Conservation (phyloP, 164 flowering plant species). For the Dillenia suffruticosa region DNA sequence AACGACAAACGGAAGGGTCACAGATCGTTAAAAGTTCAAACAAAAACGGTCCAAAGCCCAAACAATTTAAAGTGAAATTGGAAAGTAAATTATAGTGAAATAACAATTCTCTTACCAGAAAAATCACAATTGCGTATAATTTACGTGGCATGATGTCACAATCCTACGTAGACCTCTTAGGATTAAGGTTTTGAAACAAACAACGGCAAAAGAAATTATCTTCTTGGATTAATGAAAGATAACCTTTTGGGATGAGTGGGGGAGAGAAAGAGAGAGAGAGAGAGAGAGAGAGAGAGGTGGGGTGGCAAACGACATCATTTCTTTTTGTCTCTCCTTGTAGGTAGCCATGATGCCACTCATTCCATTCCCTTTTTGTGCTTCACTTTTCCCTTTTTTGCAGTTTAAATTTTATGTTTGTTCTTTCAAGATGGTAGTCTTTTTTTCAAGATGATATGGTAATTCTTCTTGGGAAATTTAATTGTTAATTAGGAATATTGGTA, state of each 20-base stretch:
- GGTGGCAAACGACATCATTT: conserved; percentile 42
- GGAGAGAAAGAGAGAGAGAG: background rate
- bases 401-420: background rate
- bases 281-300: conserved; percentile 7
- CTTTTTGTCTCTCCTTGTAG: conserved; percentile 43
- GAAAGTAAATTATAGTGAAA: too few species aligned
- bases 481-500: too few species aligned
- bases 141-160: conserved; percentile 23
- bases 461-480: too few species aligned
- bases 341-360: conserved; percentile 21
- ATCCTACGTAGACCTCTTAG: conserved; percentile 7
- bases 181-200: conserved; percentile 13
- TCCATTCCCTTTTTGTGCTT: too few species aligned
- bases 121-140: background rate
- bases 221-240: background rate
- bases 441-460: too few species aligned
- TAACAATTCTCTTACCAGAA: too few species aligned
- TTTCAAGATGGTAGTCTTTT: too few species aligned
- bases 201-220: background rate
- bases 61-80: too few species aligned
- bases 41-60: too few species aligned
- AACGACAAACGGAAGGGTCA: too few species aligned
- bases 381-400: background rate
- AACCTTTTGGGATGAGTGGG: too few species aligned
- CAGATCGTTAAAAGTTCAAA: too few species aligned